Conservation (phyloP, 768 basidiomycete species). For the Macrolepiota albuminosa region DNA sequence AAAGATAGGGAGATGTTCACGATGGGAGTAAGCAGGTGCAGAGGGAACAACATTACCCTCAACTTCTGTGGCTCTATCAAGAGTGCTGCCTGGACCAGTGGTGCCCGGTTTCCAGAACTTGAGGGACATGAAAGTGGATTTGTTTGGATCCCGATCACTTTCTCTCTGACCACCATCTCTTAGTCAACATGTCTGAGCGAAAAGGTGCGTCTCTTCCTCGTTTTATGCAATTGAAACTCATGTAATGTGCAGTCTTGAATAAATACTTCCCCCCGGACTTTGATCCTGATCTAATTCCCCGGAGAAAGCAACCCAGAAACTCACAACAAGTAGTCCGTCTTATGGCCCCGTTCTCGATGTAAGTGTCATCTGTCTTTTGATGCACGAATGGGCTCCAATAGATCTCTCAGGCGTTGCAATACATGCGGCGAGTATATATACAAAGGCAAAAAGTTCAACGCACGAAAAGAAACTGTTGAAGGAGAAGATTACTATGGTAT, state of each 20-base stretch:
- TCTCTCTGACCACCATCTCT: constrained; percentile 7
- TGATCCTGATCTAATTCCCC: constrained; percentile 93
- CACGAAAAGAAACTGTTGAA: constrained; percentile 95
- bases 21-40: constrained; percentile 54
- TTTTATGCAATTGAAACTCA: background rate
- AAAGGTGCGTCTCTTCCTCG: constrained; percentile 46
- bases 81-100: constrained; percentile 74
- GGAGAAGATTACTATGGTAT: constrained; percentile 98
- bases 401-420: constrained; percentile 70
- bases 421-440: constrained; percentile 99
- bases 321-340: constrained; percentile 96
- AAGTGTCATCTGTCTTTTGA: constrained; percentile 20
- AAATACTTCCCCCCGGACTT: constrained; percentile 98
- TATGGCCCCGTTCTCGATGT: constrained; percentile 99
- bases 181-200: constrained; percentile 69
- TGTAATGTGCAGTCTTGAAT: constrained; percentile 63
- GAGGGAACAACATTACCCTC: constrained; percentile 73
- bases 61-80: constrained; percentile 77
- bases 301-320: constrained; percentile 87
- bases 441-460: constrained; percentile 99
- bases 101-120: constrained; percentile 93
- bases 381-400: constrained; percentile 8
- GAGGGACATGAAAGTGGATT: constrained; percentile 38
- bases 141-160: constrained; percentile 12
- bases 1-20: constrained; percentile 83